Evolutionary conservation across 805 yeast genomes (phyloP), one percentile per base, ranked within the genome.

Genomic region (Candida suzukii): DNA sequence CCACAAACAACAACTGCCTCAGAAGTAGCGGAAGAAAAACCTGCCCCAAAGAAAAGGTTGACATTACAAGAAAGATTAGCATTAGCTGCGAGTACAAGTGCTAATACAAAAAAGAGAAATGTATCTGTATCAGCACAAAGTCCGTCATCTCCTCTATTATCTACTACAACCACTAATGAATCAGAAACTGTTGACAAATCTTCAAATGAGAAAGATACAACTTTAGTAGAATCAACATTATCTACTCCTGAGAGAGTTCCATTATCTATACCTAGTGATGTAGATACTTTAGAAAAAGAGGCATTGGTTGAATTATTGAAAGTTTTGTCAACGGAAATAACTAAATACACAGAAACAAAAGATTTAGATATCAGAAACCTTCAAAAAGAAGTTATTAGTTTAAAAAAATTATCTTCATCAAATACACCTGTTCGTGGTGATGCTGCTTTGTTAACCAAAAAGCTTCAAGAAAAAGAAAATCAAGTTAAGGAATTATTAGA

Each of bases 41-140:
- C 44, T 7, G 42, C 32, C 6, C 60, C 69, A 25, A 71, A 68
- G 48, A 83, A 82, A 57, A 69, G 90, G 46, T 63, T 86, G 17
- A 80, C 95, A 0, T 67, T 91, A 49, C 95, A 87, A 53, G 96
- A 90, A 53, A 70, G 97, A 46, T 68, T 90, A 40, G 95, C 93
- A 2, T 61, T 79, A 46, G 96, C 96, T 1, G 88, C 95, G 7
- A 70, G 74, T 43, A 67, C n/a, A n/a, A n/a, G n/a, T n/a, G n/a
- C n/a, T n/a, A n/a, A n/a, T n/a, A n/a, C n/a, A n/a, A n/a, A n/a
- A n/a, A n/a, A n/a, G n/a, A n/a, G n/a, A n/a, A n/a, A n/a, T n/a
- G n/a, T n/a, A n/a, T n/a, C n/a, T n/a, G n/a, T n/a, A n/a, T n/a
- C n/a, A n/a, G n/a, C n/a, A 19, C 39, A 21, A 18, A 28, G 10